Conservation (phyloP, 768 basidiomycete species). For the Boletus reticuloceps region DNA sequence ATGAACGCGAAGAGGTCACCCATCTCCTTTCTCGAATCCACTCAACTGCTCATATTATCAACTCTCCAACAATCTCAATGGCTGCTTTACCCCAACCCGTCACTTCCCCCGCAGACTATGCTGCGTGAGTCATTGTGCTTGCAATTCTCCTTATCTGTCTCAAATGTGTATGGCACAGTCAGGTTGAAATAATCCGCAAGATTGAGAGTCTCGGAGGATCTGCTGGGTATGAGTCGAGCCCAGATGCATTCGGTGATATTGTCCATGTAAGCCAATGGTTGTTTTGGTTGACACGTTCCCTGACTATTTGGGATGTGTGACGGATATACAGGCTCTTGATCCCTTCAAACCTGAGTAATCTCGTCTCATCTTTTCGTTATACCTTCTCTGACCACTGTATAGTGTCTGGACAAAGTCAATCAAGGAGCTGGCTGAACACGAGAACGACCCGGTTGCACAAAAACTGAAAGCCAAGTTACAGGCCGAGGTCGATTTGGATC, state of each 20-base stretch:
- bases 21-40: too few species aligned
- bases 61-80: too few species aligned
- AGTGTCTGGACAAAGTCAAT: neutral
- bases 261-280: neutral
- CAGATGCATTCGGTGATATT: neutral
- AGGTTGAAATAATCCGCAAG: neutral
- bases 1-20: too few species aligned
- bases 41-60: too few species aligned
- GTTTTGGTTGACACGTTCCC: neutral
- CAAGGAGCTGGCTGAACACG: neutral
- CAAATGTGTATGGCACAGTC: neutral
- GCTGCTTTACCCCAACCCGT: too few species aligned
- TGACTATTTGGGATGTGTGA: neutral
- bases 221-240: neutral
- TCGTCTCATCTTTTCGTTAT: neutral
- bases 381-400: neutral
- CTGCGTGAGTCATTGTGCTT: neutral
- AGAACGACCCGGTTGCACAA: neutral
- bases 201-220: constrained; percentile 5
- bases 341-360: neutral
- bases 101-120: neutral
- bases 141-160: neutral
- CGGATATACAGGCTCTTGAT: neutral
- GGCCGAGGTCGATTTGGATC: neutral
- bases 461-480: neutral